Percentiles rank a stretch among this genome's conserved stretches.
phyloP scores from a whole-genome alignment of 2,329 filamentous ascomycete genomes.

The Fusarium mundagurra region DNA sequence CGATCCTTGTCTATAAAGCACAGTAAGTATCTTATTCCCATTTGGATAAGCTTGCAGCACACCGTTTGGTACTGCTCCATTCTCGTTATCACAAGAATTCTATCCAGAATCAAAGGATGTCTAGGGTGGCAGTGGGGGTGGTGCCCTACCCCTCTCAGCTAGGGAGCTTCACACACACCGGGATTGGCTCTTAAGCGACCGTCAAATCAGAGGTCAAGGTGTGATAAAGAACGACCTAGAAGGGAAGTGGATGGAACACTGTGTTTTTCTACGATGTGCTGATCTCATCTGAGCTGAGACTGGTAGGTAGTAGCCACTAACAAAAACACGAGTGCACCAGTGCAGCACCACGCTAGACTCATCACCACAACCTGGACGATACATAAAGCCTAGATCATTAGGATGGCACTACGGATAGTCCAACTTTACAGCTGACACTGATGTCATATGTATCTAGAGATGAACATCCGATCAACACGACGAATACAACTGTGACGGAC shows the following conservation, averaged over 20 bases:
- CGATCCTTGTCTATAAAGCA: not conserved
- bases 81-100: slow-evolving; percentile 1
- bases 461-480: not conserved
- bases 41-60: slow-evolving; percentile 2
- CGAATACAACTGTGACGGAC: not conserved
- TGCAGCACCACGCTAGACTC: not conserved
- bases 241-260: slow-evolving; percentile 22
- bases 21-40: not conserved
- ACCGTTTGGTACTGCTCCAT: not conserved
- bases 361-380: not conserved
- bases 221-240: slow-evolving; percentile 18
- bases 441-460: not conserved
- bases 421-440: not conserved
- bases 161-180: not conserved
- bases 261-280: slow-evolving; percentile 15
- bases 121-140: slow-evolving; percentile 25
- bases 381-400: not conserved
- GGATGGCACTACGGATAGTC: not conserved
- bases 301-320: not conserved
- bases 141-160: not conserved
- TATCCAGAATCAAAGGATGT: slow-evolving; percentile 20
- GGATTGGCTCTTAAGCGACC: slow-evolving; percentile 2
- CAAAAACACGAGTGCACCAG: not conserved
- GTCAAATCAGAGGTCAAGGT: slow-evolving; percentile 9
- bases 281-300: slow-evolving; percentile 4